Base-by-base conservation (phyloP, 345 rosid species). In the Camelina neglecta region DNA sequence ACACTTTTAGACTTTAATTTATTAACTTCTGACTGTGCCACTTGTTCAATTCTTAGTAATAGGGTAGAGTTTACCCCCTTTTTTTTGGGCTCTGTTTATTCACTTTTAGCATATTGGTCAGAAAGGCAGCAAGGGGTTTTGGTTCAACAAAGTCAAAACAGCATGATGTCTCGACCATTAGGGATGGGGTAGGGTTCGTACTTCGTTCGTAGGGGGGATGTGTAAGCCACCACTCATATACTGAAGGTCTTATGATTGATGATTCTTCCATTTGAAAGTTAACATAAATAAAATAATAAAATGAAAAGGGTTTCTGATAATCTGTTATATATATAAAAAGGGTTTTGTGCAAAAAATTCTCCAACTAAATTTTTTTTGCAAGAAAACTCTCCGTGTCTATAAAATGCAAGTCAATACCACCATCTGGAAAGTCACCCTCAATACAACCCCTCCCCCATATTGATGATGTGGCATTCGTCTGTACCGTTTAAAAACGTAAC, bases 151-250 rank as follows among this genome's bases (percentile, higher is more conserved):
- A 45, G 1, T 63, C 44, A 24, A 63, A 62, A 76, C 75, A 36
- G 9, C 69, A 64, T 47, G 75, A 63, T 63, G 31, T 70, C 60
- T 47, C 56, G 24, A 76, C 35, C 45, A 6, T 47, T 26, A n/a
- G n/a, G 24, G 29, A 24, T 53, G 39, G 38, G 38, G 69, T 60
- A 41, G 47, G 63, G 64, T 53, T 21, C 47, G 31, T 29, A 29
- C 31, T 29, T 29, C 31, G 31, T 3, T 29, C 31, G 15, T 44
- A 21, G 0, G 7, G 7, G 7, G 64, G 44, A 69, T 69, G 75
- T 76, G 75, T 69, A 47, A 63, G 59, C 47, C 69, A 76, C 47
- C 69, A 76, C 57, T 60, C 7, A 39, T 51, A 16, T 45, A 24
- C 18, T 31, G 7, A 36, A 61, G n/a, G 75, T 54, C 65, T 62